A percentile compares a stretch with the other conserved stretches of the same genome.
These are phyloP conservation scores for Sclerotiophoma versabilis DNA, from an alignment of 2,329 filamentous ascomycete species.

Conservation along the genomic window DNA sequence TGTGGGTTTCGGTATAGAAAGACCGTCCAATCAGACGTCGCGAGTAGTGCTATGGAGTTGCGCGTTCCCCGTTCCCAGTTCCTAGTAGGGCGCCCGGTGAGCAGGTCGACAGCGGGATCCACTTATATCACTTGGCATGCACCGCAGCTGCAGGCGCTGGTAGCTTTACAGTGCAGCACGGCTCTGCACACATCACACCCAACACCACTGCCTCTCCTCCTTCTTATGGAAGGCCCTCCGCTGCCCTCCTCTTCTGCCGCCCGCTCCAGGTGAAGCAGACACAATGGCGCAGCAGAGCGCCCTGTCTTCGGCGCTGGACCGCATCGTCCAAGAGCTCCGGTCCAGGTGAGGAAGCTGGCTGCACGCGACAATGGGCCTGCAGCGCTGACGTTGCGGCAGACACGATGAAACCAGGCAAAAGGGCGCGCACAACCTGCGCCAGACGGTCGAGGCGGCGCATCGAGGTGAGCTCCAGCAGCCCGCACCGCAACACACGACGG, in stretches of 20 bases:
- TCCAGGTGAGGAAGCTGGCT: conserved; percentile 56
- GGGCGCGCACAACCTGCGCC: conserved; percentile 53
- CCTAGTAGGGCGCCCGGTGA: conserved; percentile 18
- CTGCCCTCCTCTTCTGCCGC: conserved; percentile 31
- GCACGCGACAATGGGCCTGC: background rate
- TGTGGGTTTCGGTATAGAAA: no score
- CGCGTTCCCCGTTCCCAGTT: background rate
- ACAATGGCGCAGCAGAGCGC: conserved; percentile 48
- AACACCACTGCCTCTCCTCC: conserved; percentile 21
- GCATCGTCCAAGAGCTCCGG: conserved; percentile 64
- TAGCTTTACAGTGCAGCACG: conserved; percentile 19
- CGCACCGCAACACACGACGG: conserved; percentile 1
- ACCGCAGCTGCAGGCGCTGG: conserved; percentile 1
- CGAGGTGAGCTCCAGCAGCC: conserved; percentile 49
- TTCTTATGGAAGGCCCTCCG: conserved; percentile 45
- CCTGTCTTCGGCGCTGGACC: conserved; percentile 53
- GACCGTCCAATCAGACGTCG: background rate
- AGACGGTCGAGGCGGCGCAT: conserved; percentile 54
- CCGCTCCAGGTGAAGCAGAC: conserved; percentile 47
- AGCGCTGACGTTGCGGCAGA: conserved; percentile 33
- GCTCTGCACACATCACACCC: background rate
- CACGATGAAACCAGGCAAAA: conserved; percentile 55
- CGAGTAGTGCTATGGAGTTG: background rate
- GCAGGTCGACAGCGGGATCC: conserved; percentile 1
- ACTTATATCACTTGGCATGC: conserved; percentile 1